These are phyloP conservation scores for Halteria grandinella DNA, from an alignment of 73 alveolate genomes.

Conservation along the genomic window DNA sequence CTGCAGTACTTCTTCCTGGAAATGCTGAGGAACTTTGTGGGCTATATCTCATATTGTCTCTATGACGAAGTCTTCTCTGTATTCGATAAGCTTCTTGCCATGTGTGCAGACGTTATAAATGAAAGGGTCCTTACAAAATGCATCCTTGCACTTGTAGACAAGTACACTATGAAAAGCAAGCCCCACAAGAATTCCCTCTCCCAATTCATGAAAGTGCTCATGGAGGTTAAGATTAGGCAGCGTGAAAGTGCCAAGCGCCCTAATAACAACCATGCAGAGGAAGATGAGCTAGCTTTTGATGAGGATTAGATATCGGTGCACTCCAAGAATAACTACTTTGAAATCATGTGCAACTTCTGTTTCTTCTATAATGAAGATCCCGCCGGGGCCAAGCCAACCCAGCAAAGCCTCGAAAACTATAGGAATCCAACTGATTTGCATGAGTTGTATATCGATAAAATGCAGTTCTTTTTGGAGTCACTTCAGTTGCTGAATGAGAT, in stretches of 20 bases:
- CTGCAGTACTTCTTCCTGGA: constrained; percentile 45
- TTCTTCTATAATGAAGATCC: constrained; percentile 63
- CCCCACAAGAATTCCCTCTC: constrained; percentile 27
- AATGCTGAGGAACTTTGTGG: constrained; percentile 28
- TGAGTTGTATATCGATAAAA: constrained; percentile 42
- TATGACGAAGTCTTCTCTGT: constrained; percentile 67
- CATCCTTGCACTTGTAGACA: constrained; percentile 41
- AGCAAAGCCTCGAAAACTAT: constrained; percentile 1
- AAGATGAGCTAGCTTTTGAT: constrained; percentile 11
- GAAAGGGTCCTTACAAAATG: constrained; percentile 33
- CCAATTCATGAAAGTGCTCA: constrained; percentile 22
- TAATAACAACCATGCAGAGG: not conserved
- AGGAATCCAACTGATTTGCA: constrained; percentile 44
- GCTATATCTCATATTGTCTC: constrained; percentile 51
- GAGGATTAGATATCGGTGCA: constrained; percentile 14
- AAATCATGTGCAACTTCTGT: constrained; percentile 40
- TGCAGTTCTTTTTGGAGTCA: constrained; percentile 57
- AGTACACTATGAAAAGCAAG: constrained; percentile 43
- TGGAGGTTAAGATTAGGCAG: constrained; percentile 28
- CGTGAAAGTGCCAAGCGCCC: not conserved
- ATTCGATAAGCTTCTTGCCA: constrained; percentile 47
- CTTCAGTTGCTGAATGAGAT: constrained; percentile 27
- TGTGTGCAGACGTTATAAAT: constrained; percentile 24
- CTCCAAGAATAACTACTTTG: constrained; percentile 39
- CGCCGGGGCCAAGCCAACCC: not conserved